Base-by-base conservation (phyloP, 2,329 filamentous ascomycete species). In the Ceratocystis smalleyi region DNA sequence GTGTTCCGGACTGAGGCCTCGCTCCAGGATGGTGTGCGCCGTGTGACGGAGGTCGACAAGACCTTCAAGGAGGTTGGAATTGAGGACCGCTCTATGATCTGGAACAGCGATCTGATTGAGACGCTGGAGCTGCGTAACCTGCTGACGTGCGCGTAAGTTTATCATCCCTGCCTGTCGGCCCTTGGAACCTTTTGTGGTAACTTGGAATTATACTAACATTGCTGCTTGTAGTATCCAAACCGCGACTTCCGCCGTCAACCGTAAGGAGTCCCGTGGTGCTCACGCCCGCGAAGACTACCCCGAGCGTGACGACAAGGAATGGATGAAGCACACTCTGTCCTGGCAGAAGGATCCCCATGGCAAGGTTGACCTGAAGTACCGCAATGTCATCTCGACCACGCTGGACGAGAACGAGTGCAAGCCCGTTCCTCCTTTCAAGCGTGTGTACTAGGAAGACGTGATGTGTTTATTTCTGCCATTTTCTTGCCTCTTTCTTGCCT, bases 1-100 rank as follows among this genome's bases (percentile, higher is more conserved):
- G 92, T 97, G 66, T 97, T 97, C 88, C 84, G 92, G 74, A 96
- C 89, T 54, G 91, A 97, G 72, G 88, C 95, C 77, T 90, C 85
- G 69, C 83, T 97, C 75, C 90, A 96, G 70, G 89, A 96, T 77
- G 92, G 92, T 83, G 91, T 96, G 68, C 79, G 81, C 76, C 91
- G 86, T 80, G 94, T 97, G 75, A 84, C 78, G 69, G 85, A 90
- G 70, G 89, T 97, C 70, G 92, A 97, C 75, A 76, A 82, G 71
- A 82, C 80, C 71, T 97, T 88, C 78, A 77, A 81, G 71, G 81
- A 96, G 73, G 87, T 97, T 70, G 89, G 90, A 72, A 96, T 89
- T 79, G 95, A 96, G 84, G 92, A 97, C 77, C 88, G 94, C 76
- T 95, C 89, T 82, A 96, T 97, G 92, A 97, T 97, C 80, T 97